Evolutionary conservation across 2,329 filamentous ascomycete genomes (phyloP).

Genomic region (Arthrobotrys conoides): DNA sequence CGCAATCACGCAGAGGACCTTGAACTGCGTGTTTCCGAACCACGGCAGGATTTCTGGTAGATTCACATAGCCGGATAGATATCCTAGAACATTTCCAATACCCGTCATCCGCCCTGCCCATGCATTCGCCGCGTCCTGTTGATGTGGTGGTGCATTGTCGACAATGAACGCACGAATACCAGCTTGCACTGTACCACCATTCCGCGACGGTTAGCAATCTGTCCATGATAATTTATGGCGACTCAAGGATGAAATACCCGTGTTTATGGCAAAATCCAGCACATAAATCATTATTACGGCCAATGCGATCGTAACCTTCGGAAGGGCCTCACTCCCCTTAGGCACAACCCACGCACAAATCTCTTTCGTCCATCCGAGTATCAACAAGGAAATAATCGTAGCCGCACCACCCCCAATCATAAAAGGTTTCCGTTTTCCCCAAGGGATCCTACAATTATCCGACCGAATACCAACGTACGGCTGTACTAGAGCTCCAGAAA

Average conservation of each 20-base stretch:
- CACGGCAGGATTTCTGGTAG: slow-evolving; percentile 73
- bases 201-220: slow-evolving; percentile 31
- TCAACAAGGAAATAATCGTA: slow-evolving; percentile 77
- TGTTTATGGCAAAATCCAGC: slow-evolving; percentile 95
- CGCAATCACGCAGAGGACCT: slow-evolving; percentile 89
- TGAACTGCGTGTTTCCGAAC: slow-evolving; percentile 90
- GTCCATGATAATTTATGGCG: neutral
- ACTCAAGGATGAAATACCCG: slow-evolving; percentile 71
- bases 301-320: slow-evolving; percentile 77
- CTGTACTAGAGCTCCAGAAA: slow-evolving; percentile 84
- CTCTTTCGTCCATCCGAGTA: slow-evolving; percentile 81
- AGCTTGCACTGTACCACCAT: slow-evolving; percentile 78
- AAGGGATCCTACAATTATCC: slow-evolving; percentile 80
- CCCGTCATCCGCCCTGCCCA: slow-evolving; percentile 92
- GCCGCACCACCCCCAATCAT: slow-evolving; percentile 79
- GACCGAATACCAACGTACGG: slow-evolving; percentile 86
- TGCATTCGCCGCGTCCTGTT: slow-evolving; percentile 93
- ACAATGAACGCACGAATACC: slow-evolving; percentile 92
- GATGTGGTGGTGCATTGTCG: slow-evolving; percentile 90
- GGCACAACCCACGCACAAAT: slow-evolving; percentile 78
- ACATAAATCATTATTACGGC: slow-evolving; percentile 91
- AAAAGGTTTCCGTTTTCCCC: slow-evolving; percentile 86
- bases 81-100: slow-evolving; percentile 90
- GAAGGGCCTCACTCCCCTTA: slow-evolving; percentile 69
- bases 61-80: slow-evolving; percentile 55